phyloP scores from a whole-genome alignment of 768 basidiomycete species.

The Tephrocybe sp. region DNA sequence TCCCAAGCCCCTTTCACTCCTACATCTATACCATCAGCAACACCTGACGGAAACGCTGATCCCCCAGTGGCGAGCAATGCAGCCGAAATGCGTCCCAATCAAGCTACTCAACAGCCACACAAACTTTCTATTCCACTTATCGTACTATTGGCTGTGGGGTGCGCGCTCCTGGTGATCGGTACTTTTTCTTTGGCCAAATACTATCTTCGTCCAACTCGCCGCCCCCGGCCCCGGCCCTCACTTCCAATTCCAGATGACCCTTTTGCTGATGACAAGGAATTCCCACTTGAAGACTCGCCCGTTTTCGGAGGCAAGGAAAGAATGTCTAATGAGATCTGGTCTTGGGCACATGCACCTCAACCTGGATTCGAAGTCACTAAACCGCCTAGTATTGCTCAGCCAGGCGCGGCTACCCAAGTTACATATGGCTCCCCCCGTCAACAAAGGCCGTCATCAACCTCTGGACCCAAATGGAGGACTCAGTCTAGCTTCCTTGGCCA shows the following conservation, averaged over 20 bases:
- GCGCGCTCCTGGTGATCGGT: constrained; percentile 45
- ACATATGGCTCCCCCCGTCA: constrained; percentile 14
- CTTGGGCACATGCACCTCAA: constrained; percentile 54
- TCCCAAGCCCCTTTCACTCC: constrained; percentile 12
- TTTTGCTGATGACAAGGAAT: constrained; percentile 44
- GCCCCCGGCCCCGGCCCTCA: constrained; percentile 64
- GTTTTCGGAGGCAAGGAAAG: constrained; percentile 76
- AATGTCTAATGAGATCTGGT: constrained; percentile 50
- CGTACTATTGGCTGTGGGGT: constrained; percentile 51
- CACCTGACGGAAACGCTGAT: constrained; percentile 11
- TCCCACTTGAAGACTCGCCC: constrained; percentile 57
- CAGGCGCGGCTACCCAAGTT: background rate
- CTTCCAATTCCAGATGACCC: constrained; percentile 67
- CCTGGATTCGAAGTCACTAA: constrained; percentile 23
- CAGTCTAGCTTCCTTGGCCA: constrained; percentile 26
- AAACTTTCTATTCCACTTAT: constrained; percentile 49
- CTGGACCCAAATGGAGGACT: constrained; percentile 14
- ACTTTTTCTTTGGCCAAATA: constrained; percentile 46
- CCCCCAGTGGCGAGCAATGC: constrained; percentile 3
- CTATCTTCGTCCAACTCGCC: constrained; percentile 47
- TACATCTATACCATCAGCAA: constrained; percentile 12
- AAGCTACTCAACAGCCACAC: constrained; percentile 21
- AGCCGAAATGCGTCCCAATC: background rate
- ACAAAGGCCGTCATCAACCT: constrained; percentile 6
- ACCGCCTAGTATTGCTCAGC: constrained; percentile 11